Base-by-base conservation (phyloP, 139 green algal species). In the Micractinium conductrix region DNA sequence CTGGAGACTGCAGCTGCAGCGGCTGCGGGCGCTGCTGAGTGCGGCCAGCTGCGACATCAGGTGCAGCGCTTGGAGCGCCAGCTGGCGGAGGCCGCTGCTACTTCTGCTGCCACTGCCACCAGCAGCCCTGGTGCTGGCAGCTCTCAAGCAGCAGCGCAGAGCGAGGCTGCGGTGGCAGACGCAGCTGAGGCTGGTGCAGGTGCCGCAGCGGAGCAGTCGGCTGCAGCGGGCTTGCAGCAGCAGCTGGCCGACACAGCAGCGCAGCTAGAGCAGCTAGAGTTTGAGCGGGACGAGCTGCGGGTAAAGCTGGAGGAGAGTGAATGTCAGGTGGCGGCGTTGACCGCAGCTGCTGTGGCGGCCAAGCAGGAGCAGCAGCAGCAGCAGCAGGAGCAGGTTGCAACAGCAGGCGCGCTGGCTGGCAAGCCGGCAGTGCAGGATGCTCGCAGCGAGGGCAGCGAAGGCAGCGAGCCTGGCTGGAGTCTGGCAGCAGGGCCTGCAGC, bases 221-320 rank as follows among this genome's bases (percentile, higher is more conserved):
- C 53, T 2, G 0, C 35, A n/a, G 26, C 3, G 40, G 35, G 3
- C 60, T 62, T 75, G 65, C 65, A 83, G 67, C 65, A 78, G 58
- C 55, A 65, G 60, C 33, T 73, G 69, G 17, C 33, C 7, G 45
- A 45, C 19, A 50, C 40, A 9, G 4, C 42, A 33, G 58, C 43
- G 3, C 62, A 88, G 42, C 17, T 81, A n/a, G 76, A 88, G n/a
- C 71, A 62, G 73, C 43, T 88, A 22, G 69, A 83, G 53, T 85
- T 85, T 85, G 80, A 85, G 40, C 71, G 71, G 2, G 37, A 28
- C 16, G 80, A 85, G 80, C 53, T 85, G 53, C 28, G 17, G 42
- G 69, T 85, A 38, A 80, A 73, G 70, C 70, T 85, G 38, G 69
- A 85, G 80, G 40, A 85, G 70, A 80, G 80, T 19, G 50, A 85